Percentiles rank a stretch among this genome's conserved stretches.
phyloP scores from a whole-genome alignment of 805 yeast species.

The Cyberlindnera euphorbiiphila region DNA sequence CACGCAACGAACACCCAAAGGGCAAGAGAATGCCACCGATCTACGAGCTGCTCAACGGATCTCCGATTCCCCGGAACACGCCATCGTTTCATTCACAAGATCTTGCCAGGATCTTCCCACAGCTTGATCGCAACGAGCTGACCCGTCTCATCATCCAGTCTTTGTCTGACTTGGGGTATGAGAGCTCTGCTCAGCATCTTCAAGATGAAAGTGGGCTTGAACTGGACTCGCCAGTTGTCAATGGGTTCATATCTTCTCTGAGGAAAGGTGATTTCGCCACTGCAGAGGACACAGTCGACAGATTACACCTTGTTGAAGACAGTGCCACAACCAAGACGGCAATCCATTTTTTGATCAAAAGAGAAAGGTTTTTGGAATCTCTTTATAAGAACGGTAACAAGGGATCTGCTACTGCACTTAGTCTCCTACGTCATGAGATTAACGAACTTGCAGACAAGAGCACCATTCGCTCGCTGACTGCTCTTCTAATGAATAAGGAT shows the following conservation, averaged over 20 bases:
- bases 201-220: slow-evolving; percentile 39
- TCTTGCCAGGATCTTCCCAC: slow-evolving; percentile 18
- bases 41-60: slow-evolving; percentile 14
- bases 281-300: slow-evolving; percentile 32
- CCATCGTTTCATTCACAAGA: neutral
- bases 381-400: slow-evolving; percentile 32
- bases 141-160: slow-evolving; percentile 49
- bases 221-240: slow-evolving; percentile 41
- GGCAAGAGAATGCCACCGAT: slow-evolving; percentile 17
- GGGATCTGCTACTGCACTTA: slow-evolving; percentile 33
- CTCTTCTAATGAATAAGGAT: slow-evolving; percentile 28
- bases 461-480: slow-evolving; percentile 28
- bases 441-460: slow-evolving; percentile 27
- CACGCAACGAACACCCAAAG: neutral
- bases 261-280: slow-evolving; percentile 39
- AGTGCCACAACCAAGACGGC: slow-evolving; percentile 11
- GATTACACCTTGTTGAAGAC: slow-evolving; percentile 20
- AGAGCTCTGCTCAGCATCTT: slow-evolving; percentile 34
- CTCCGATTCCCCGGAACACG: neutral
- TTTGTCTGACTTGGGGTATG: slow-evolving; percentile 46
- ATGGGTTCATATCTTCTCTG: slow-evolving; percentile 36
- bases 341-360: slow-evolving; percentile 34
- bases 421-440: slow-evolving; percentile 36
- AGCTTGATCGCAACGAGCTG: slow-evolving; percentile 33
- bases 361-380: slow-evolving; percentile 40